Percentiles rank a stretch among this genome's conserved stretches.
Conservation (phyloP, 352 stramenopile species). For the Phytophthora idaei region DNA sequence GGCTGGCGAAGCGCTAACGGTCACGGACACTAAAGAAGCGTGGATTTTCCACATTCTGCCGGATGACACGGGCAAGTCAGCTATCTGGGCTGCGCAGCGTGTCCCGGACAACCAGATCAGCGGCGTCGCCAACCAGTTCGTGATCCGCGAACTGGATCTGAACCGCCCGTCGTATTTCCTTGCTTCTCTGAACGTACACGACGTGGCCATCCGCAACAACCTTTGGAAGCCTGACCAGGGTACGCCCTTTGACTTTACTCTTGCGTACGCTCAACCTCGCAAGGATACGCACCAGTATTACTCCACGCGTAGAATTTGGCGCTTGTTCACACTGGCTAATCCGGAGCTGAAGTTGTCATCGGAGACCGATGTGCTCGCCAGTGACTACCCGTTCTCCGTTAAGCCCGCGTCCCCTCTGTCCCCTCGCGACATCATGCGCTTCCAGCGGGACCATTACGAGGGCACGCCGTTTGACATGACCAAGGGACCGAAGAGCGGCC, state of each 20-base stretch:
- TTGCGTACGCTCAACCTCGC: conserved; percentile 78
- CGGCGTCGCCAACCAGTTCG: conserved; percentile 94
- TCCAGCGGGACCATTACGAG: conserved; percentile 94
- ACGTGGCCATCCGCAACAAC: conserved; percentile 84
- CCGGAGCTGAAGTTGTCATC: conserved; percentile 73
- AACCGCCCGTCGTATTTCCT: conserved; percentile 86
- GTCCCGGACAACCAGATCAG: conserved; percentile 87
- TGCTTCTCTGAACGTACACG: conserved; percentile 87
- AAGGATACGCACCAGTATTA: conserved; percentile 75
- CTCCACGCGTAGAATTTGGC: conserved; percentile 91
- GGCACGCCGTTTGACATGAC: conserved; percentile 92
- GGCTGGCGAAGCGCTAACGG: conserved; percentile 89
- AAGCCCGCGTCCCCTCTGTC: conserved; percentile 57
- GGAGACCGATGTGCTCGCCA: conserved; percentile 73
- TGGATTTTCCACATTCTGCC: conserved; percentile 97
- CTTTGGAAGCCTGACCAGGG: conserved; percentile 69
- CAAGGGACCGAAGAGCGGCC: conserved; percentile 71
- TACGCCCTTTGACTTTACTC: conserved; percentile 90
- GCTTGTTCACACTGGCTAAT: conserved; percentile 84
- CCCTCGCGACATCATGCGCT: conserved; percentile 88
- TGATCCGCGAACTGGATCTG: conserved; percentile 90
- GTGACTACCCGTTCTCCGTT: conserved; percentile 90
- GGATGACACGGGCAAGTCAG: conserved; percentile 92
- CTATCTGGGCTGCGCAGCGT: conserved; percentile 93
- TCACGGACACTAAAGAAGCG: conserved; percentile 90